Evolutionary conservation across 2,329 filamentous ascomycete species (phyloP).

Genomic region (Calonectria hongkongensis): DNA sequence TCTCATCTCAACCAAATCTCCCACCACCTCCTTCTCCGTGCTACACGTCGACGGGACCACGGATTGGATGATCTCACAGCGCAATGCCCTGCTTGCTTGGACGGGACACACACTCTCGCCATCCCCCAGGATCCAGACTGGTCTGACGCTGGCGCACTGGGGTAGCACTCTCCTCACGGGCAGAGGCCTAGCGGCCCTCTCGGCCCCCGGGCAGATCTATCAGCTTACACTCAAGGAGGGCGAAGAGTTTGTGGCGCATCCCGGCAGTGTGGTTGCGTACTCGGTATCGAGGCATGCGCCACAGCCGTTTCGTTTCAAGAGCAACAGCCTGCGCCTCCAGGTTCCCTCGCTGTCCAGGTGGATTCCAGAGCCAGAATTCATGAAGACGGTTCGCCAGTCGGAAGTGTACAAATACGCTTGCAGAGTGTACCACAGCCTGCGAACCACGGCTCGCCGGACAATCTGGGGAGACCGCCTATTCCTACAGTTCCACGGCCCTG

Average conservation of each 20-base stretch:
- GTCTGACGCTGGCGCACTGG: slow-evolving; percentile 89
- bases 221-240: slow-evolving; percentile 86
- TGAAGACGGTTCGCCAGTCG: slow-evolving; percentile 82
- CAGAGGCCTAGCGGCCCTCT: slow-evolving; percentile 88
- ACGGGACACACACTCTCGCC: slow-evolving; percentile 90
- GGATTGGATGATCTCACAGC: slow-evolving; percentile 95
- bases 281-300: slow-evolving; percentile 84
- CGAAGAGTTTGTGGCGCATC: slow-evolving; percentile 94
- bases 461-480: slow-evolving; percentile 97
- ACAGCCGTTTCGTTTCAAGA: slow-evolving; percentile 89
- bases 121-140: slow-evolving; percentile 83
- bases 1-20: slow-evolving; percentile 90
- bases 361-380: slow-evolving; percentile 82
- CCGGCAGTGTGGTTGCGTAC: slow-evolving; percentile 94
- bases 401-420: slow-evolving; percentile 82
- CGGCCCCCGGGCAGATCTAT: slow-evolving; percentile 92
- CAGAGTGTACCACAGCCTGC: slow-evolving; percentile 78
- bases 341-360: slow-evolving; percentile 81
- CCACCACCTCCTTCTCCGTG: slow-evolving; percentile 89
- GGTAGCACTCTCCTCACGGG: slow-evolving; percentile 93
- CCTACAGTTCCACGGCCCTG: slow-evolving; percentile 90
- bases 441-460: slow-evolving; percentile 85
- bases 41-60: slow-evolving; percentile 93
- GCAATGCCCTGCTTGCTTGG: slow-evolving; percentile 94
- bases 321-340: slow-evolving; percentile 84